Base-by-base conservation (phyloP, 148 eudicot species). In the Silene latifolia region DNA sequence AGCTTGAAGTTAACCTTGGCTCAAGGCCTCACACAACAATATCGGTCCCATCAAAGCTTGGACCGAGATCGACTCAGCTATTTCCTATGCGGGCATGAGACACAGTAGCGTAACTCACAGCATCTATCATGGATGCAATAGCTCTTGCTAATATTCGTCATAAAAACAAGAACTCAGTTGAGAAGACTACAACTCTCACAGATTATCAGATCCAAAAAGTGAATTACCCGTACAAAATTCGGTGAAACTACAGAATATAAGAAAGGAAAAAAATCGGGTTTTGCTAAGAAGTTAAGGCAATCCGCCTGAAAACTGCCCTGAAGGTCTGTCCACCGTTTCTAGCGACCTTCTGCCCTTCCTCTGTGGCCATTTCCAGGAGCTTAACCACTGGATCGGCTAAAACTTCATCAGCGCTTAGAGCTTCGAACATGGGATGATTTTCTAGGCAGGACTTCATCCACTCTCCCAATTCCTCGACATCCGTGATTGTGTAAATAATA, bases 401-500 rank as follows among this genome's bases (percentile, higher is more conserved):
- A 78, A 88, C 85, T 78, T 93, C 92, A 76, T 87, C 85, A 14
- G 76, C 78, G 1, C 85, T 69, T 19, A 94, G 63, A 56, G 88
- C 82, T 84, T 87, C 96, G 73, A 94, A 94, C 88, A 94, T 75
- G 14, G 96, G 93, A 80, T 94, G 98, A 56, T 74, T 85, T 44
- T 89, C 90, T 67, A 94, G 67, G 82, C 97, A 94, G 20, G 87
- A 76, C 29, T 84, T 94, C 98, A 94, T 94, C 98, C 98, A 94
- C 70, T 47, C 93, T 11, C 97, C 98, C 57, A 94, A 89, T 80
- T 94, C 97, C 82, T 94, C 98, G 53, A 94, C 98, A 75, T 94
- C 97, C 0, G 97, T 94, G 60, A 93, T 88, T 0, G 98, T 93
- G 78, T 91, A 91, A 32, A 94, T 87, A 64, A 94, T 86, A 76